Conservation (phyloP, 176 grass and related monocot species). For the Avena insularis region DNA sequence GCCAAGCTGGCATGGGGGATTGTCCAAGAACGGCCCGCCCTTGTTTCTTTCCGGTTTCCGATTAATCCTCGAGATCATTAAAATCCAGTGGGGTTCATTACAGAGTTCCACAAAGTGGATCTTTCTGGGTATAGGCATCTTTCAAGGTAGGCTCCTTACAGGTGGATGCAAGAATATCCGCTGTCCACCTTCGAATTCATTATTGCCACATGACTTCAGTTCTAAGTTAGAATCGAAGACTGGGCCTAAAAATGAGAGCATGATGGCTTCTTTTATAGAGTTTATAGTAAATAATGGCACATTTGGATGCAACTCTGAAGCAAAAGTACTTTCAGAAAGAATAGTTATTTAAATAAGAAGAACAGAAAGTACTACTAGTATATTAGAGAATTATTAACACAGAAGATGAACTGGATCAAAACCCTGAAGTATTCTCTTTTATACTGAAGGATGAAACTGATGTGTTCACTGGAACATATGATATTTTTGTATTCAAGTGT, state of each 20-base stretch:
- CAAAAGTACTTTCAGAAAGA: too few relatives aligned
- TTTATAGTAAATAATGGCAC: conserved; percentile 13
- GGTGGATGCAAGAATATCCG: conserved; percentile 1
- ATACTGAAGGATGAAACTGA: background rate
- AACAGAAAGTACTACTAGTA: background rate
- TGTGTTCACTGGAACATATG: background rate
- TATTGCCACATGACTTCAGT: conserved; percentile 22
- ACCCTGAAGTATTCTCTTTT: background rate
- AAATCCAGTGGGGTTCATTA: conserved; percentile 26
- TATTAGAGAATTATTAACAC: background rate
- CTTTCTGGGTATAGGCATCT: conserved; percentile 12
- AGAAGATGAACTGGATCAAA: background rate
- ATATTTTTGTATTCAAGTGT: background rate
- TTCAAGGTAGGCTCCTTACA: conserved; percentile 26
- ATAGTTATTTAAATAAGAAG: background rate
- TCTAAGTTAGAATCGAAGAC: background rate
- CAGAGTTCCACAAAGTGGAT: conserved; percentile 38
- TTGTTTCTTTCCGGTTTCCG: conserved; percentile 23
- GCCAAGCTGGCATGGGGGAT: background rate
- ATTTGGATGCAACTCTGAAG: background rate
- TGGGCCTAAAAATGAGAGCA: background rate
- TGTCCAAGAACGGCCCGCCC: conserved; percentile 39
- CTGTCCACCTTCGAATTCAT: background rate
- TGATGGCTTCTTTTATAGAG: background rate
- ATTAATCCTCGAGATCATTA: conserved; percentile 33